Evolutionary conservation across 441 rosid genomes (phyloP).

Genomic region (Pelargonium cotyledonis): DNA sequence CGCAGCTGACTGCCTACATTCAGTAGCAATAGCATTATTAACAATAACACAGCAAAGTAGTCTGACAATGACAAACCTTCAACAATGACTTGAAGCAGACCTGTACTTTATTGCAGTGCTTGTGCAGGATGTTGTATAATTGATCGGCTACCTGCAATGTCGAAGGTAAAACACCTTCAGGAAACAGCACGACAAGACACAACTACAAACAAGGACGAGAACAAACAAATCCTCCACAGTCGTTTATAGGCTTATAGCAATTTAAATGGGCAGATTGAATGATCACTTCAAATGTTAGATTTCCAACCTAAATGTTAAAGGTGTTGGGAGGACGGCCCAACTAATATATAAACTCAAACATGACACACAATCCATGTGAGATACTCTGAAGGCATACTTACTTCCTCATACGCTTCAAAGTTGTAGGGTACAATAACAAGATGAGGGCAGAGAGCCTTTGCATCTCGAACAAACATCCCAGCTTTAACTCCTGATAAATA

Average conservation of each 20-base stretch:
- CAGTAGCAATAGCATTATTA: slow-evolving; percentile 19
- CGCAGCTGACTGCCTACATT: slow-evolving; percentile 88
- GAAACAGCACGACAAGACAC: background rate
- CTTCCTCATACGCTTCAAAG: slow-evolving; percentile 89
- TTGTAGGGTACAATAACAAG: slow-evolving; percentile 81
- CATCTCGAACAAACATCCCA: slow-evolving; percentile 92
- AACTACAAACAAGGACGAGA: background rate
- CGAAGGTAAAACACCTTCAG: slow-evolving; percentile 2
- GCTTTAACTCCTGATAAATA: slow-evolving; percentile 62
- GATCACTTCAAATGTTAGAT: slow-evolving; percentile 1
- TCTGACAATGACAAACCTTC: slow-evolving; percentile 12
- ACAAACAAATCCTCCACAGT: background rate
- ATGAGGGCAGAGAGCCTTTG: slow-evolving; percentile 79
- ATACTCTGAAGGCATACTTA: slow-evolving; percentile 21
- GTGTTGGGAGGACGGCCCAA: slow-evolving; percentile 1
- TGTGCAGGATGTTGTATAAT: slow-evolving; percentile 74
- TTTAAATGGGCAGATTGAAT: slow-evolving; percentile 1
- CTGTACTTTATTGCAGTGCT: slow-evolving; percentile 80
- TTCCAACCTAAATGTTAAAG: background rate
- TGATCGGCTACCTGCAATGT: slow-evolving; percentile 82
- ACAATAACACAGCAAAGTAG: slow-evolving; percentile 10
- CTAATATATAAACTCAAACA: slow-evolving; percentile 2
- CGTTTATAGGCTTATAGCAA: background rate
- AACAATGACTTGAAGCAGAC: slow-evolving; percentile 28
- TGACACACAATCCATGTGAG: slow-evolving; percentile 11